phyloP scores from a whole-genome alignment of 2,329 filamentous ascomycete species.

The Myotisia sp. region DNA sequence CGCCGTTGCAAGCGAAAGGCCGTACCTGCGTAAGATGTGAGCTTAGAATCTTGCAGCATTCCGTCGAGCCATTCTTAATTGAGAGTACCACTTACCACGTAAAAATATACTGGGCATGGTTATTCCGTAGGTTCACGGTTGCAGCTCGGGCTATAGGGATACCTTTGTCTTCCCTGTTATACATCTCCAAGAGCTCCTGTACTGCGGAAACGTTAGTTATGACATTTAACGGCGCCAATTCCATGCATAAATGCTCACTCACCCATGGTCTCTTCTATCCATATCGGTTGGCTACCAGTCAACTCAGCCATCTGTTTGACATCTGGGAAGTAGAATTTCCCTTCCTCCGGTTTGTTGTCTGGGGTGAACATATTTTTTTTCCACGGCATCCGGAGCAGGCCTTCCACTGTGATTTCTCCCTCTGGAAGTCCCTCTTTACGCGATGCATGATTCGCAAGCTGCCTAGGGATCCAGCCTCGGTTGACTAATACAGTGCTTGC shows the following conservation, averaged over 20 bases:
- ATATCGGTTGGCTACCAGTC: conserved; percentile 72
- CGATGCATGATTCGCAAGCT: conserved; percentile 48
- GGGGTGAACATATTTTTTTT: conserved; percentile 98
- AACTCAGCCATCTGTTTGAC: conserved; percentile 77
- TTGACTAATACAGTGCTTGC: conserved; percentile 68
- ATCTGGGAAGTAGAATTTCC: conserved; percentile 90
- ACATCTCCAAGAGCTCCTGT: conserved; percentile 61
- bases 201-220: conserved; percentile 34
- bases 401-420: conserved; percentile 65
- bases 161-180: conserved; percentile 63
- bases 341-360: conserved; percentile 65
- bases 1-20: conserved; percentile 65
- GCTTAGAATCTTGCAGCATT: background rate
- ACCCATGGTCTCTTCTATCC: conserved; percentile 95
- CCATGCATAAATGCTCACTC: conserved; percentile 16
- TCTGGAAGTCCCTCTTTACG: conserved; percentile 51
- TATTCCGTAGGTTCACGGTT: conserved; percentile 88
- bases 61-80: conserved; percentile 1
- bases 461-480: conserved; percentile 80
- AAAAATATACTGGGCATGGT: conserved; percentile 96
- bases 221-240: background rate
- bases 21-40: conserved; percentile 51
- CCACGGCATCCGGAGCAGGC: conserved; percentile 74
- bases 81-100: conserved; percentile 58
- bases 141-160: conserved; percentile 78